Conservation (phyloP, 345 rosid genomes). For the Brassica cretica region DNA sequence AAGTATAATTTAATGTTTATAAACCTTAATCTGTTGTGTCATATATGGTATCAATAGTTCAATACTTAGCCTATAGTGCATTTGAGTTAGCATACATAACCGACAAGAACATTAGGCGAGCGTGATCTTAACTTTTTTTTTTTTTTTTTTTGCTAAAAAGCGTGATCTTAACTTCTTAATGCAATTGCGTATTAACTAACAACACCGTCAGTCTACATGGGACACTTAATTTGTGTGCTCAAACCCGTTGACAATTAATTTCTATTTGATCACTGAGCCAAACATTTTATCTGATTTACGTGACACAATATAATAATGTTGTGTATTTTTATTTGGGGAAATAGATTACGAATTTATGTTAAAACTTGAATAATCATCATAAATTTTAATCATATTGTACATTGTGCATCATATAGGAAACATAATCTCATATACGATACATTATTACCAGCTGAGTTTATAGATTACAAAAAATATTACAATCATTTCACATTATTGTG, state of each 20-base stretch:
- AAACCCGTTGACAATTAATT: not conserved
- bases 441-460: not conserved
- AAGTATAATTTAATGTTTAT: not conserved
- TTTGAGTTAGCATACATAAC: not conserved
- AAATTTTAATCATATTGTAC: not conserved
- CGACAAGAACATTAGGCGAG: not conserved
- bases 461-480: not conserved
- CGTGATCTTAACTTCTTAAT: not conserved
- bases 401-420: not conserved
- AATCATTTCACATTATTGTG: not conserved
- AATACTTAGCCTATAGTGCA: not conserved
- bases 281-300: not conserved
- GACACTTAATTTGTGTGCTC: not conserved
- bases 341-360: not conserved
- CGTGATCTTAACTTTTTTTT: not conserved
- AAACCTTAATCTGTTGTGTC: not conserved
- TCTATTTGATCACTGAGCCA: not conserved
- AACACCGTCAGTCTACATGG: not conserved
- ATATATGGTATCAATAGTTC: not conserved
- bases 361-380: not conserved
- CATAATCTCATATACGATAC: not conserved
- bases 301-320: not conserved
- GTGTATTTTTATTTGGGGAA: not conserved
- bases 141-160: too few relatives aligned
- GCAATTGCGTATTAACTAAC: not conserved